Base-by-base conservation (phyloP, 2,329 filamentous ascomycete genomes). In the Chrysoporthe austroafricana region DNA sequence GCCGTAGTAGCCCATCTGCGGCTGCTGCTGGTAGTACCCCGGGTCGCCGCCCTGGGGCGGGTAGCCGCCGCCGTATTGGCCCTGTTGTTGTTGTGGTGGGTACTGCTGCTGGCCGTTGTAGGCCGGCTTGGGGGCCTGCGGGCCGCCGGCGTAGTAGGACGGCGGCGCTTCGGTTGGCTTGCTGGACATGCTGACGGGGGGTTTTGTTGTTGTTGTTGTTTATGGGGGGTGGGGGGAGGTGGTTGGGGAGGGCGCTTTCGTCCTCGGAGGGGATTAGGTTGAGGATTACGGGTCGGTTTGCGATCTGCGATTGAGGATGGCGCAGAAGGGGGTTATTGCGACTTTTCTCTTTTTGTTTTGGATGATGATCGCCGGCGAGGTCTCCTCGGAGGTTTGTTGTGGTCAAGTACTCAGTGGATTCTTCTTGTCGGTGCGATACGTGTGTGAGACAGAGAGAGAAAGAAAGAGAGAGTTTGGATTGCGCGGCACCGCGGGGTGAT, bases 161-260 rank as follows among this genome's bases (percentile, higher is more conserved):
- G 68, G 68, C n/a, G 68, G 68, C 7, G 68, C 50, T 14, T 65
- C 68, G 63, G 56, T 58, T 18, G 59, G 59, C 18, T 70, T 70
- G 67, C 58, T 21, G 44, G 68, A 59, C 68, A 70, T 70, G 11
- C 56, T 56, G 59, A 5, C 46, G 18, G 11, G 50, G 9, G 54
- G 13, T 44, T 1, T 7, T 18, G 1, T 64, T 44, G 21, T n/a
- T 42, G 42, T 34, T 43, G 26, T 8, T n/a, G 9, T 36, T 46
- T 16, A 11, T 13, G 32, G n/a, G n/a, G 21, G 36, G 61, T 7
- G 18, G 46, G 18, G 14, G 4, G 57, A 26, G 16, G 21, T 44
- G n/a, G 57, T 32, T 26, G 18, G 26, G 26, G 2, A 26, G 26
- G 26, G 26, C 26, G 26, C 26, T 26, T 26, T 26, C 26, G 26